Evolutionary conservation across 75 land plant species (phyloP).

Genomic region (Pseudotsuga menziesii): DNA sequence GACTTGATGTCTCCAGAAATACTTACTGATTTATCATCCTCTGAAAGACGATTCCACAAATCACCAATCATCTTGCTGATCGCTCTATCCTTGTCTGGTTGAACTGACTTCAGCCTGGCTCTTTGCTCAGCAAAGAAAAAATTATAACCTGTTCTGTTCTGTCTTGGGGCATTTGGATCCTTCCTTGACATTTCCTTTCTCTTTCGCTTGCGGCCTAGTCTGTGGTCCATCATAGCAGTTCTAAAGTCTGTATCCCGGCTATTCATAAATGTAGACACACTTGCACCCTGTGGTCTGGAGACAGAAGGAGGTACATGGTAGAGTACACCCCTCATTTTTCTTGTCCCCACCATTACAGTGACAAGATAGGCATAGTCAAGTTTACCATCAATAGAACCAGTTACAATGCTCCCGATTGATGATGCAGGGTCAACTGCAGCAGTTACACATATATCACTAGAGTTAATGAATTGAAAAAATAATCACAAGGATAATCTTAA

Average conservation of each 20-base stretch:
- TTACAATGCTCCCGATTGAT: conserved; percentile 32
- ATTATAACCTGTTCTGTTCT: conserved; percentile 85
- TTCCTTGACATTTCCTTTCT: conserved; percentile 36
- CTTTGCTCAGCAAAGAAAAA: conserved; percentile 90
- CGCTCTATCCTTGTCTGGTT: conserved; percentile 71
- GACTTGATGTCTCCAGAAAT: too few species aligned
- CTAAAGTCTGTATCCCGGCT: not conserved
- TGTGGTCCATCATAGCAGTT: not conserved
- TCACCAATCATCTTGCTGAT: conserved; percentile 90
- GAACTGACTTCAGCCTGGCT: conserved; percentile 47
- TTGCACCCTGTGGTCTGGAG: conserved; percentile 4
- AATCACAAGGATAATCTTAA: not conserved
- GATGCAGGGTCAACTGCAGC: conserved; percentile 8
- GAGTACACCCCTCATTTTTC: conserved; percentile 65
- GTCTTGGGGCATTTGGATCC: conserved; percentile 81
- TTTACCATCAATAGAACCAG: conserved; percentile 73
- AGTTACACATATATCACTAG: not conserved
- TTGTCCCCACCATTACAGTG: conserved; percentile 59
- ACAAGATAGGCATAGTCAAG: conserved; percentile 80
- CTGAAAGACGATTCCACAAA: conserved; percentile 66
- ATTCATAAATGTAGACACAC: conserved; percentile 2
- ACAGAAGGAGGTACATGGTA: conserved; percentile 47
- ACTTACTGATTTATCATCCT: conserved; percentile 62
- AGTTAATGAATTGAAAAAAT: not conserved
- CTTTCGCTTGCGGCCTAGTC: conserved; percentile 17